These are phyloP conservation scores for Zalerion maritima DNA, from an alignment of 495 filamentous ascomycete genomes.

Conservation along the genomic window DNA sequence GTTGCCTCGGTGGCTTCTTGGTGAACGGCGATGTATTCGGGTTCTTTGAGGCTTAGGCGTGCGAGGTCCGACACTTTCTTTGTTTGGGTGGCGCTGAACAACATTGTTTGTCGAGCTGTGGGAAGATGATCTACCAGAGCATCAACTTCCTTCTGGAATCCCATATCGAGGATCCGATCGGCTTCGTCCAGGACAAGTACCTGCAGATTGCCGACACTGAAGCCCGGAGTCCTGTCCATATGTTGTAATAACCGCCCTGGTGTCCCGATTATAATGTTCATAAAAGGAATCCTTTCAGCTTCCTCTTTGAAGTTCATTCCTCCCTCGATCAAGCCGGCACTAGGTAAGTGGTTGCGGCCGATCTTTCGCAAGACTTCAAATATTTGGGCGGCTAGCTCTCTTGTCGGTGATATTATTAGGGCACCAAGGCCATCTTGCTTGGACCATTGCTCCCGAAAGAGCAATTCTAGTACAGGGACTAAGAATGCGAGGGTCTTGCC, in stretches of 20 bases:
- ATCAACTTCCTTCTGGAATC: slow-evolving; percentile 82
- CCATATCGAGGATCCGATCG: slow-evolving; percentile 96
- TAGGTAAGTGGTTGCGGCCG: slow-evolving; percentile 78
- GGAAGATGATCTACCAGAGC: slow-evolving; percentile 90
- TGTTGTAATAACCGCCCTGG: slow-evolving; percentile 93
- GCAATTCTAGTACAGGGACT: slow-evolving; percentile 80
- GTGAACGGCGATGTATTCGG: slow-evolving; percentile 90
- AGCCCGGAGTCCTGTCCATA: slow-evolving; percentile 80
- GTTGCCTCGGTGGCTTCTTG: slow-evolving; percentile 71
- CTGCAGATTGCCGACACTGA: slow-evolving; percentile 81
- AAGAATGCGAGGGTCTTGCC: slow-evolving; percentile 95
- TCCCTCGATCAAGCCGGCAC: slow-evolving; percentile 89
- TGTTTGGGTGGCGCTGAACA: slow-evolving; percentile 95
- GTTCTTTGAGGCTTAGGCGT: slow-evolving; percentile 70
- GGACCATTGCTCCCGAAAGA: slow-evolving; percentile 84
- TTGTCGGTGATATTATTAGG: slow-evolving; percentile 83
- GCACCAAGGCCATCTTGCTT: slow-evolving; percentile 84
- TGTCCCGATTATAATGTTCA: slow-evolving; percentile 97
- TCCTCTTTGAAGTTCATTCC: slow-evolving; percentile 85
- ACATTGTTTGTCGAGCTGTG: slow-evolving; percentile 70
- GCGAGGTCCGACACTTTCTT: slow-evolving; percentile 87
- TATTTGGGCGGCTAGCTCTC: slow-evolving; percentile 92
- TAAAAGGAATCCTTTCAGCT: slow-evolving; percentile 67
- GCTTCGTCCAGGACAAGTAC: slow-evolving; percentile 93
- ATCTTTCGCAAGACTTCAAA: slow-evolving; percentile 90